phyloP scores from a whole-genome alignment of 2,329 filamentous ascomycete genomes.

The Hymenoscyphus repandus region DNA sequence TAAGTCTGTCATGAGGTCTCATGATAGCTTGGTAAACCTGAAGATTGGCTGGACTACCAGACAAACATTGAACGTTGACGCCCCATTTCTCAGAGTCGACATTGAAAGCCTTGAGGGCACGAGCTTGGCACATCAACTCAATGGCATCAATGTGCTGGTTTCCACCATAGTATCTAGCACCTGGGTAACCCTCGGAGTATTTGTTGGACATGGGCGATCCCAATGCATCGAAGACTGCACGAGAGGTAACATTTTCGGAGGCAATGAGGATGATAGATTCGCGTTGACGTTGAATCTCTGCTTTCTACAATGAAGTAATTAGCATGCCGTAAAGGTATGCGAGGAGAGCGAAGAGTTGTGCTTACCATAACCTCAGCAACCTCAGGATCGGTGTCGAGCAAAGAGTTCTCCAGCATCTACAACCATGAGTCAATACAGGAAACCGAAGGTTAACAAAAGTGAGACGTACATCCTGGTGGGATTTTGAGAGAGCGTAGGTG shows the following conservation, averaged over 20 bases:
- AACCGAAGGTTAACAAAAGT: slow-evolving; percentile 5
- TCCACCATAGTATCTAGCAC: slow-evolving; percentile 97
- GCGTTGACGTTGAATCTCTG: slow-evolving; percentile 92
- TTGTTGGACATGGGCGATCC: slow-evolving; percentile 97
- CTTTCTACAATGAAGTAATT: slow-evolving; percentile 51
- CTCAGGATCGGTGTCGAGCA: slow-evolving; percentile 87
- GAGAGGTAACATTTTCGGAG: slow-evolving; percentile 98
- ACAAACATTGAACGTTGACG: slow-evolving; percentile 95
- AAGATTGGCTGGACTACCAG: slow-evolving; percentile 90
- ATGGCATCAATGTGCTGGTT: slow-evolving; percentile 98
- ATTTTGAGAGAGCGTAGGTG: slow-evolving; percentile 57
- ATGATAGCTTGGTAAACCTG: slow-evolving; percentile 98
- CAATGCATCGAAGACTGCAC: slow-evolving; percentile 94
- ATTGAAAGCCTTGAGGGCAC: slow-evolving; percentile 87
- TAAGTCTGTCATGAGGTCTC: slow-evolving; percentile 89
- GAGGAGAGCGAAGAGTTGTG: slow-evolving; percentile 12
- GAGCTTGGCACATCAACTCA: slow-evolving; percentile 89
- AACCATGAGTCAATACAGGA: slow-evolving; percentile 32
- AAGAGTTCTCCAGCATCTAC: slow-evolving; percentile 92
- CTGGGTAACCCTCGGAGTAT: slow-evolving; percentile 98
- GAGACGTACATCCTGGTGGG: slow-evolving; percentile 59
- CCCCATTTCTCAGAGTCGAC: slow-evolving; percentile 88
- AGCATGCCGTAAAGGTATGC: background rate
- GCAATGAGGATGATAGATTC: slow-evolving; percentile 99
- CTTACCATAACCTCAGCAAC: slow-evolving; percentile 94